phyloP scores from a whole-genome alignment of 805 yeast species.

The Candida pseudoglaebosa region DNA sequence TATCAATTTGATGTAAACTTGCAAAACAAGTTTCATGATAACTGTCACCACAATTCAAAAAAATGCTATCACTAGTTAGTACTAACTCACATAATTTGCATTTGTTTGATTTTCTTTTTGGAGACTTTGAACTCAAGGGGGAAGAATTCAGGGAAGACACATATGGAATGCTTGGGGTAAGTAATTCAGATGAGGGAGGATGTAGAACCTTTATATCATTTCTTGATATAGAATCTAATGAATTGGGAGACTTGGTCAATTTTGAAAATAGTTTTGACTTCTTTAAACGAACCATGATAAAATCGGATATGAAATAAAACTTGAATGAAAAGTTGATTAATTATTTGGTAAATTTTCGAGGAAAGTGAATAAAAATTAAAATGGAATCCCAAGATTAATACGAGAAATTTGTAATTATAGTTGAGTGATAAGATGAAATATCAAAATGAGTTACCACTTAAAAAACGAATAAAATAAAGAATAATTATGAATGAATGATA shows the following conservation, averaged over 20 bases:
- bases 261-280: conserved; percentile 1
- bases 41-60: conserved; percentile 1
- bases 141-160: background rate
- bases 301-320: too few species aligned
- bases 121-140: background rate
- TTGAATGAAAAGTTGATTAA: too few species aligned
- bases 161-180: background rate
- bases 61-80: background rate
- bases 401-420: too few species aligned
- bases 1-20: background rate
- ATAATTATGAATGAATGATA: too few species aligned
- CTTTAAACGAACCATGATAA: background rate
- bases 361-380: too few species aligned
- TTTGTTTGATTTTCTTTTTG: background rate
- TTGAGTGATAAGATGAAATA: too few species aligned
- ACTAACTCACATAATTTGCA: background rate
- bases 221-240: background rate
- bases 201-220: conserved; percentile 3
- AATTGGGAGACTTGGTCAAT: background rate
- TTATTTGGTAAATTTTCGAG: too few species aligned
- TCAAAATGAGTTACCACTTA: too few species aligned
- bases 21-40: background rate
- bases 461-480: too few species aligned
- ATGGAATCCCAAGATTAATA: too few species aligned
- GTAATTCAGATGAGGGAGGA: background rate